Base-by-base conservation (phyloP, 331 rosid genomes). In the Saraca asoca region DNA sequence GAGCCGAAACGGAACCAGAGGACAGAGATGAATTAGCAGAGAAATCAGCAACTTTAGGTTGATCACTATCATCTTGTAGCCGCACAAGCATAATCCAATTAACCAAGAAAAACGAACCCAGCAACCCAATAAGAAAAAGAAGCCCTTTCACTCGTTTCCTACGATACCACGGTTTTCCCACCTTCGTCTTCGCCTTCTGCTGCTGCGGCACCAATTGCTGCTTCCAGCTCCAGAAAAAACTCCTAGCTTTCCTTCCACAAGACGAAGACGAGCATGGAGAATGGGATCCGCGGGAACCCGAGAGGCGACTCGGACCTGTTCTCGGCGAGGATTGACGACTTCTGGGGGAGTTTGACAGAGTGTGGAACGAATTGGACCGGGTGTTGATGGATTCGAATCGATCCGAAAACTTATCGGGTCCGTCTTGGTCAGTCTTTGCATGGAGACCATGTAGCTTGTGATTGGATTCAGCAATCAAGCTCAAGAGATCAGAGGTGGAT, bases 41-140 rank as follows among this genome's bases (percentile, higher is more conserved):
- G 34, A 69, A 51, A 52, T 50, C 57, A 54, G 73, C 50, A 44
- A 78, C 20, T 51, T 62, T 74, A 38, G 79, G 66, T 52, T 57
- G 55, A 43, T 69, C 65, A 39, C 42, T 57, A 13, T 75, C 74
- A 70, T 73, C 64, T 68, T 84, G 98, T 0, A 94, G 70, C 50
- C 88, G 79, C 11, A 51, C 34, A 69, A 94, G 83, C 97, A 94
- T 83, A 10, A 87, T 2, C 90, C 87, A 90, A 75, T 94, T 81
- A 14, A 84, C 82, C 51, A 86, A 52, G 77, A 88, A 78, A 63
- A 81, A 76, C 12, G 69, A 49, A 71, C 77, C 80, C 16, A 86
- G 75, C 73, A 90, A 55, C 46, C 77, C 81, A 58, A 86, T 69
- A 71, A 85, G 68, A 63, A 71, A 71, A 50, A 84, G 59, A 66